These are phyloP conservation scores for Periconia sp. DNA, from an alignment of 2,329 filamentous ascomycete genomes.

Conservation along the genomic window DNA sequence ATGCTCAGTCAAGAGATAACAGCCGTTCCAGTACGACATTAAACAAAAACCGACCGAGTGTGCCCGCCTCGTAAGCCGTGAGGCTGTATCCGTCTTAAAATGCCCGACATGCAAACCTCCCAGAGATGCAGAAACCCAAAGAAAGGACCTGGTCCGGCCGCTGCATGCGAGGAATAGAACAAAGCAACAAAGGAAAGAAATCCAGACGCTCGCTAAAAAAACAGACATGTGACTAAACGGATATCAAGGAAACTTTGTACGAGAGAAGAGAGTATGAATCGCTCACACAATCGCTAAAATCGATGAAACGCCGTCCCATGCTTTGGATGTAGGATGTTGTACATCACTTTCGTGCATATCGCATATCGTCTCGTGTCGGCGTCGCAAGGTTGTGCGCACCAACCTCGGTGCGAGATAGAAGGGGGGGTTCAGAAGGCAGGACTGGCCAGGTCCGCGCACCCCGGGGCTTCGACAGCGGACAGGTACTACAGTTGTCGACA, in stretches of 20 bases:
- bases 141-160: constrained; percentile 47
- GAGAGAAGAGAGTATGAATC: constrained; percentile 43
- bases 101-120: constrained; percentile 53
- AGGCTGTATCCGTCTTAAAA: constrained; percentile 52
- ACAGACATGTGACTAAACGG: constrained; percentile 51
- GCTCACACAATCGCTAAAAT: constrained; percentile 48
- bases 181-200: constrained; percentile 43
- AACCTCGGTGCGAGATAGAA: constrained; percentile 35
- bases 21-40: constrained; percentile 49
- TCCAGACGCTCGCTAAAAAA: constrained; percentile 52
- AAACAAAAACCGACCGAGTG: constrained; percentile 47
- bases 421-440: constrained; percentile 29
- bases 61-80: constrained; percentile 52
- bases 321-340: constrained; percentile 46
- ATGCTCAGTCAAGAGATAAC: constrained; percentile 46
- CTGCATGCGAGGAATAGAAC: constrained; percentile 30
- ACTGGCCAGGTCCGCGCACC: constrained; percentile 53
- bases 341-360: constrained; percentile 51
- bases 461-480: constrained; percentile 37
- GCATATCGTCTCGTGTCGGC: constrained; percentile 53
- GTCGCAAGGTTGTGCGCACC: constrained; percentile 48
- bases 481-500: constrained; percentile 28
- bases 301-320: constrained; percentile 63
- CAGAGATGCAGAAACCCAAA: constrained; percentile 51
- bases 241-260: constrained; percentile 50